These are phyloP conservation scores for Tolypocladium guangdongense DNA, from an alignment of 2,329 filamentous ascomycete genomes.

Conservation along the genomic window DNA sequence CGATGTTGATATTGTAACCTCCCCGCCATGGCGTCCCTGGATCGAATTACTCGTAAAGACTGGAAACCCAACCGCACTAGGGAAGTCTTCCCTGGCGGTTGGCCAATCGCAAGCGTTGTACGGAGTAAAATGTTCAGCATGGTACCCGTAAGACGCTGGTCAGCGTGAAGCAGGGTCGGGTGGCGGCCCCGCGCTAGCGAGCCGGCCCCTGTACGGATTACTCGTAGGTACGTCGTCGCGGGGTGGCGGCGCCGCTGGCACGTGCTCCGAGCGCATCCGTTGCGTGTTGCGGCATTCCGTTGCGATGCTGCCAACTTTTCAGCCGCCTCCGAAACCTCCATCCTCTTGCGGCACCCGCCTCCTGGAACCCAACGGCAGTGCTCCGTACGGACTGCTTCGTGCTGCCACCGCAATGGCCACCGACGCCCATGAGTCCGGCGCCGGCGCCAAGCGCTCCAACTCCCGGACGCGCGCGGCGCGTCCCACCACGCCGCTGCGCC, in stretches of 20 bases:
- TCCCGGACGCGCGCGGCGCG: slow-evolving; percentile 58
- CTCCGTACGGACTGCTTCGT: not conserved
- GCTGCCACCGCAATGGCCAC: slow-evolving; percentile 7
- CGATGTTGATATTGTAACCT: no score
- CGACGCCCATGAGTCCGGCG: slow-evolving; percentile 13
- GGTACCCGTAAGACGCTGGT: no score
- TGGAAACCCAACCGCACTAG: no score
- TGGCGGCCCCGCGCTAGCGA: no score
- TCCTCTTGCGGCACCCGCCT: not conserved
- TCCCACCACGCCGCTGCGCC: slow-evolving; percentile 84
- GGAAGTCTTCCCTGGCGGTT: no score
- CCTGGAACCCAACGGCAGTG: not conserved
- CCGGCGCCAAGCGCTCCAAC: slow-evolving; percentile 34
- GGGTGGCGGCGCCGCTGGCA: not conserved
- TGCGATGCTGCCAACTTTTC: not conserved
- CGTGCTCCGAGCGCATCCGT: not conserved
- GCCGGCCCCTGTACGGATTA: no score
- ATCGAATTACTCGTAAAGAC: no score
- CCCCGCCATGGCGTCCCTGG: not conserved
- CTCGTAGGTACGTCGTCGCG: no score
- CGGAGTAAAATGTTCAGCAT: no score
- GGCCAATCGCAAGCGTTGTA: no score
- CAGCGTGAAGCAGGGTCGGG: not conserved
- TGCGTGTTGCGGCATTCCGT: no score
- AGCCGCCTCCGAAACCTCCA: not conserved